Conservation (phyloP, 2,329 filamentous ascomycete genomes). For the Botrytis byssoidea region DNA sequence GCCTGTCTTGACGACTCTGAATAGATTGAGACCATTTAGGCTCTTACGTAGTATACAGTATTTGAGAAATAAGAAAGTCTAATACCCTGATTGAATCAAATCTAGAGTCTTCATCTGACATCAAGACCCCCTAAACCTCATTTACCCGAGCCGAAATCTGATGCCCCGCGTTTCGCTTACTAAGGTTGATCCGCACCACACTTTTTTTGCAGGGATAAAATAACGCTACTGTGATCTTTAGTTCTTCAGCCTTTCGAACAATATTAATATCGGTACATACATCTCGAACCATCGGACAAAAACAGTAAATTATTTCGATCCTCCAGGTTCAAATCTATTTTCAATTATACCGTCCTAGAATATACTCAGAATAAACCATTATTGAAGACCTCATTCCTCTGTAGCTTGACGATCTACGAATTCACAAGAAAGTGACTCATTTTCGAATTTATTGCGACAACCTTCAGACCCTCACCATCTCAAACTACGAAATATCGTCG, state of each 20-base stretch:
- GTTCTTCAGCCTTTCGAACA: constrained; percentile 18
- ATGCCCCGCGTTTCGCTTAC: constrained; percentile 12
- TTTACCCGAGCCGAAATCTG: constrained; percentile 5
- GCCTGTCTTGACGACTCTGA: background rate
- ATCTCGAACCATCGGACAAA: background rate
- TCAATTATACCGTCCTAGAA: background rate
- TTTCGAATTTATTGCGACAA: constrained; percentile 5
- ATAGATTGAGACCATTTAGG: background rate
- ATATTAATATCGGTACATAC: background rate
- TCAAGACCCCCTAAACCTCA: background rate
- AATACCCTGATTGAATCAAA: background rate
- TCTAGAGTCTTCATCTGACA: background rate
- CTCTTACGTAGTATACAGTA: background rate
- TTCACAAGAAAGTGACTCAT: constrained; percentile 19
- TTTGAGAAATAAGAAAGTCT: background rate
- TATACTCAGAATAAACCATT: background rate
- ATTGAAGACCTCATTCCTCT: background rate
- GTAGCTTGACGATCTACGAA: background rate
- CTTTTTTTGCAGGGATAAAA: constrained; percentile 15
- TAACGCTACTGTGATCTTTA: constrained; percentile 16
- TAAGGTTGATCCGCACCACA: background rate
- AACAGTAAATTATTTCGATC: background rate
- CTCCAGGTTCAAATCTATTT: background rate
- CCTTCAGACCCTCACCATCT: constrained; percentile 2
- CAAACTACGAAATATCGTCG: background rate